Evolutionary conservation across 2,329 filamentous ascomycete species (phyloP), one percentile per base, ranked within the genome.

Genomic region (Xylaria sp.): DNA sequence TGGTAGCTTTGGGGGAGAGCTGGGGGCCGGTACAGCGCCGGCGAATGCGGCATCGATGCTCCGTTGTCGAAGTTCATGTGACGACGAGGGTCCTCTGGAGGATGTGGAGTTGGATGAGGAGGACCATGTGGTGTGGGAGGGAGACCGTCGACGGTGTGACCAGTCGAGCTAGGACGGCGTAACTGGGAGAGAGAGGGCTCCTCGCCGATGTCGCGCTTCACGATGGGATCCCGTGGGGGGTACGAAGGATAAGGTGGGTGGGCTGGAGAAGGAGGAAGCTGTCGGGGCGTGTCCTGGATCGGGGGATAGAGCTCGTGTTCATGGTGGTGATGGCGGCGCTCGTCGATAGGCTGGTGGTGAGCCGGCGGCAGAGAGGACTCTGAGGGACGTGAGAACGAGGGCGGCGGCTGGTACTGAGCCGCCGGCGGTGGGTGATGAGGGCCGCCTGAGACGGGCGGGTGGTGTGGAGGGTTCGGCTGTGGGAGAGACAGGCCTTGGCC

Each of bases 251-350:
- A 84, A 27, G 78, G 73, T 55, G 79, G 77, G 72, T 83, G 83
- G 68, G 81, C 81, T 69, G 82, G 81, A 57, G 82, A 82, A 64
- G 80, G 81, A 70, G 81, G 81, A 61, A 78, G 79, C 72, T 80
- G 81, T 76, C 81, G 80, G 72, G 84, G 82, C 59, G 82, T 84
- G 74, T 88, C 85, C 77, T 86, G 86, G 78, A 86, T 83, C 70
- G 84, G 82, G 75, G 83, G 80, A 74, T 83, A 86, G 63, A 81
- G 79, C 71, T 87, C 86, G 77, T 81, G 84, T 60, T 87, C 86
- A 84, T 86, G 82, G 73, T 85, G 83, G 73, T 85, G 84, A 72
- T 85, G 84, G 72, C 85, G 85, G 77, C 85, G 85, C 73, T 88
- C 85, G 74, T 87, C 83, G 79, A 69, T 68, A 57, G 78, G 72